These are phyloP conservation scores for Pythium diclinum DNA, from an alignment of 352 stramenopile species.

Conservation along the genomic window DNA sequence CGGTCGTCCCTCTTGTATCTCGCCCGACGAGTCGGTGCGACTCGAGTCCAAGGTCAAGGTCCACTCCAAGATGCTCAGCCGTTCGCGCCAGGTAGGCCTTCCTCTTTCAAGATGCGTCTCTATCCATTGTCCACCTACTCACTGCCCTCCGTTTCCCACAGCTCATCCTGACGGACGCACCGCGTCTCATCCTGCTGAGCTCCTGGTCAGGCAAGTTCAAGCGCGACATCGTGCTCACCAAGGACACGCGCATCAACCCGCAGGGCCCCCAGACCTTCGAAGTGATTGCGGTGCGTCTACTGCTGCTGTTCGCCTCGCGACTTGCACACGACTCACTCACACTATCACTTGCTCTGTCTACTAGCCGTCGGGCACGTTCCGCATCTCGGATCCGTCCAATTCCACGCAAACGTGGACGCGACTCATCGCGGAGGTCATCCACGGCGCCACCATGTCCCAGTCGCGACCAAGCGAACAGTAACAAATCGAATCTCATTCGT, in stretches of 20 bases:
- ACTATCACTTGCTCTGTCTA: not conserved
- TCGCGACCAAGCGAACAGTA: slow-evolving; percentile 9
- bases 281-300: slow-evolving; percentile 56
- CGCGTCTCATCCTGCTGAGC: slow-evolving; percentile 63
- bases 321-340: slow-evolving; percentile 2
- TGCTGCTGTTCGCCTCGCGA: not conserved
- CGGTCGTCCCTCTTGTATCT: slow-evolving; percentile 53
- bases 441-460: slow-evolving; percentile 19
- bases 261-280: slow-evolving; percentile 77
- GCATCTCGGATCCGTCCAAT: slow-evolving; percentile 56
- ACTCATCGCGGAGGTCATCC: slow-evolving; percentile 41
- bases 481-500: slow-evolving; percentile 14
- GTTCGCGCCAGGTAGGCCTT: slow-evolving; percentile 52
- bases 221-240: slow-evolving; percentile 59
- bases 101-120: not conserved
- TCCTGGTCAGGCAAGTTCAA: slow-evolving; percentile 74
- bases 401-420: slow-evolving; percentile 61
- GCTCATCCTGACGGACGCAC: slow-evolving; percentile 70
- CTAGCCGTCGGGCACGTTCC: slow-evolving; percentile 56
- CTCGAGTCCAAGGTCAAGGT: slow-evolving; percentile 78
- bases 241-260: slow-evolving; percentile 63
- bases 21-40: slow-evolving; percentile 60
- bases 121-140: not conserved
- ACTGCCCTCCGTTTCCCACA: slow-evolving; percentile 9
- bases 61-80: slow-evolving; percentile 76